Evolutionary conservation across 2,329 filamentous ascomycete species (phyloP).

Genomic region (Karstenula rhodostoma): DNA sequence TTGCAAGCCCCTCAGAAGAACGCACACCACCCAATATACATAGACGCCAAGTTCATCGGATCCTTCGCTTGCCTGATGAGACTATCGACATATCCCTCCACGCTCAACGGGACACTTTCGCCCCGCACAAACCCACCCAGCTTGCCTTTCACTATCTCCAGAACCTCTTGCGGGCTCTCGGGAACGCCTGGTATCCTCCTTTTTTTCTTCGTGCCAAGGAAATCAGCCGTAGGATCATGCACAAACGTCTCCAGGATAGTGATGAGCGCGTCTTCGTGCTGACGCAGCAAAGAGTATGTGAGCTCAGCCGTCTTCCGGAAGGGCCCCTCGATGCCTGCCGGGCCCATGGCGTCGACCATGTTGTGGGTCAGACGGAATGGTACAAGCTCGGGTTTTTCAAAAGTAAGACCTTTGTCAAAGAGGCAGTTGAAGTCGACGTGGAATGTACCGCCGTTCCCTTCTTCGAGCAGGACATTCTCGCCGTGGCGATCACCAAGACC

Average conservation of each 20-base stretch:
- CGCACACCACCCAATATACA: constrained; percentile 96
- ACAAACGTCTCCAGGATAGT: constrained; percentile 97
- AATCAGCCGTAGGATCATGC: constrained; percentile 94
- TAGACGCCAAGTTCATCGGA: constrained; percentile 79
- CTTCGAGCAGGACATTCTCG: constrained; percentile 95
- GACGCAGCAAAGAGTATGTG: constrained; percentile 81
- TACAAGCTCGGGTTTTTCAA: constrained; percentile 91
- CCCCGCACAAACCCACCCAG: constrained; percentile 82
- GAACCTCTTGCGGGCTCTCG: constrained; percentile 77
- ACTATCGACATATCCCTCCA: constrained; percentile 97
- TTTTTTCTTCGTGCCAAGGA: constrained; percentile 75
- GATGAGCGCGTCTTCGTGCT: constrained; percentile 96
- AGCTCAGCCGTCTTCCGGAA: constrained; percentile 92
- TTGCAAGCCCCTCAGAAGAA: constrained; percentile 61
- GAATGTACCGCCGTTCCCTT: constrained; percentile 90
- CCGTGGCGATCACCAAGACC: constrained; percentile 94
- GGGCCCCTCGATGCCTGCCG: constrained; percentile 89
- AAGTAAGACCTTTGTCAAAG: constrained; percentile 96
- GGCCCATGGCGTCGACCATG: constrained; percentile 97
- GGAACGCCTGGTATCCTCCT: constrained; percentile 64
- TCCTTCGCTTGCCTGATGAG: constrained; percentile 87
- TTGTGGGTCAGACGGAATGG: constrained; percentile 98
- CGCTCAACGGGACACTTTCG: constrained; percentile 90
- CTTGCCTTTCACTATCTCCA: constrained; percentile 89
- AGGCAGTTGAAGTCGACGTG: constrained; percentile 99